Percentiles rank a stretch among this genome's conserved stretches.
phyloP scores from a whole-genome alignment of 2,329 filamentous ascomycete genomes.

The Aspergillus ochraceoroseus region DNA sequence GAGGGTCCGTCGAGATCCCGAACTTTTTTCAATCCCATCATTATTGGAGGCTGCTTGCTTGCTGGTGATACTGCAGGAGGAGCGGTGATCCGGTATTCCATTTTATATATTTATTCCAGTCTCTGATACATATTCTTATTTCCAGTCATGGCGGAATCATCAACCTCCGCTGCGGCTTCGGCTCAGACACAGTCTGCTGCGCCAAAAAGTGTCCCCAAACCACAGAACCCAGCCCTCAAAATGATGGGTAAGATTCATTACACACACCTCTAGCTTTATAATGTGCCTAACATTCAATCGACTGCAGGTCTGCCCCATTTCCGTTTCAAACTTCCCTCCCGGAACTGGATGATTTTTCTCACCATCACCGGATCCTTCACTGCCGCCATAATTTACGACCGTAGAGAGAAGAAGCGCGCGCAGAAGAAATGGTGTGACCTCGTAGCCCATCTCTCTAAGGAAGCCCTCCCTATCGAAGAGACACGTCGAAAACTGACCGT shows the following conservation, averaged over 20 bases:
- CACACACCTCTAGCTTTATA: no score
- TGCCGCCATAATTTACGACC: slow-evolving; percentile 82
- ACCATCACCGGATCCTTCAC: slow-evolving; percentile 71
- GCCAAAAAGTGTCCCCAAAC: slow-evolving; percentile 18
- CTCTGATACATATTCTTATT: not conserved
- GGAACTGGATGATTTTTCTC: slow-evolving; percentile 97
- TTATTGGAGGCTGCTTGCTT: not conserved
- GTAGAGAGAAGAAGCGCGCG: slow-evolving; percentile 76
- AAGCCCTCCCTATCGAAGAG: slow-evolving; percentile 65
- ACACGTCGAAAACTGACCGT: slow-evolving; percentile 81
- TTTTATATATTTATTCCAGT: not conserved
- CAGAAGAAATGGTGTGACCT: slow-evolving; percentile 81
- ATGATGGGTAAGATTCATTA: slow-evolving; percentile 22
- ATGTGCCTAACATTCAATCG: not conserved
- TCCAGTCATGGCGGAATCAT: slow-evolving; percentile 9
- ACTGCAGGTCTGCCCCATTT: slow-evolving; percentile 71
- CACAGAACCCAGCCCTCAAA: slow-evolving; percentile 22
- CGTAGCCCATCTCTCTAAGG: slow-evolving; percentile 76
- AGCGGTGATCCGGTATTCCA: not conserved
- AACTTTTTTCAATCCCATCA: slow-evolving; percentile 9
- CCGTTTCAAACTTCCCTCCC: slow-evolving; percentile 77
- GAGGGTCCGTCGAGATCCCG: slow-evolving; percentile 6
- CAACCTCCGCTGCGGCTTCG: slow-evolving; percentile 6
- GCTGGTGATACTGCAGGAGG: not conserved
- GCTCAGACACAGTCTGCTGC: slow-evolving; percentile 10